These are phyloP conservation scores for Nakazawaea peltata DNA, from an alignment of 805 yeast genomes.

Conservation along the genomic window DNA sequence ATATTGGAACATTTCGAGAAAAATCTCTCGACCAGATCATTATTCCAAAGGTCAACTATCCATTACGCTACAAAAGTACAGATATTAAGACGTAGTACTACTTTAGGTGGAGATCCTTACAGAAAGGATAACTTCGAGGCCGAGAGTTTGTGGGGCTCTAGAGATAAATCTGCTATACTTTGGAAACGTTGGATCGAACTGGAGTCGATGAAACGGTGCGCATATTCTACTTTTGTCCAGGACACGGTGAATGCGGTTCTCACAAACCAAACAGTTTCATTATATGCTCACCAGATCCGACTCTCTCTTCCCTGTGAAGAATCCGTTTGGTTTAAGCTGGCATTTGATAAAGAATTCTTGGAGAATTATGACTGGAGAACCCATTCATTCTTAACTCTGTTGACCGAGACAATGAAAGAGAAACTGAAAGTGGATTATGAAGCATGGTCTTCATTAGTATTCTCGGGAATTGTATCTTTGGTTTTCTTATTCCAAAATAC, in stretches of 20 bases:
- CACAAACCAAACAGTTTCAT: conserved; percentile 3
- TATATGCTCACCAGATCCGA: conserved; percentile 49
- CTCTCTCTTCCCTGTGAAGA: conserved; percentile 59
- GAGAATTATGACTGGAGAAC: conserved; percentile 4
- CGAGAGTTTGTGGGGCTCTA: conserved; percentile 12
- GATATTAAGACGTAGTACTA: conserved; percentile 38
- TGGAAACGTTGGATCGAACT: conserved; percentile 65
- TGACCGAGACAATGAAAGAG: conserved; percentile 7
- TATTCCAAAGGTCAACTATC: conserved; percentile 44
- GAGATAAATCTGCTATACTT: conserved; percentile 12
- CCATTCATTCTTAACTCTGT: conserved; percentile 3
- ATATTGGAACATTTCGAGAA: conserved; percentile 41
- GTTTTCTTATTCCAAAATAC: conserved; percentile 8
- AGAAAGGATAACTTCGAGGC: conserved; percentile 21
- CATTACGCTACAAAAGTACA: conserved; percentile 47
- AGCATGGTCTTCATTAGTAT: neutral
- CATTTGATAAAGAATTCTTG: conserved; percentile 9
- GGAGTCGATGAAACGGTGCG: conserved; percentile 65
- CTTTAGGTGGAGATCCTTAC: conserved; percentile 33
- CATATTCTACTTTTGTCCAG: conserved; percentile 21
- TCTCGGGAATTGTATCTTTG: conserved; percentile 6
- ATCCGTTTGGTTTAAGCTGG: conserved; percentile 39
- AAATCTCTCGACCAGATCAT: conserved; percentile 30
- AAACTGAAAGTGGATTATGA: neutral
- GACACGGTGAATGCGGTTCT: conserved; percentile 6